Evolutionary conservation across 2,329 filamentous ascomycete genomes (phyloP), one percentile per base, ranked within the genome.

Genomic region (Pseudogymnoascus sp.): DNA sequence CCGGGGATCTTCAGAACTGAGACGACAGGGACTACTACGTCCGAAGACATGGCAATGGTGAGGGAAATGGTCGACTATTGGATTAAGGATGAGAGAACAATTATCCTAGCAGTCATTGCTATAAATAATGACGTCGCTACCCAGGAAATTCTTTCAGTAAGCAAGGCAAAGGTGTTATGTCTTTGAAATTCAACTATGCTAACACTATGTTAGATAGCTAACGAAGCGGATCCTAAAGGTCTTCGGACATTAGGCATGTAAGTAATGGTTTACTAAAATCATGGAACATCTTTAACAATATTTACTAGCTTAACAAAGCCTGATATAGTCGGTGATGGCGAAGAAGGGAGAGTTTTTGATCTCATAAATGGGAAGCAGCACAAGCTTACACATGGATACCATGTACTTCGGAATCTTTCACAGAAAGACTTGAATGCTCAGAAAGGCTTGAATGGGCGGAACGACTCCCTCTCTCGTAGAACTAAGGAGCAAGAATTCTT

Each of bases 1-100:
- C 83, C 83, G 0, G 83, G 83, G 1, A 72, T 87, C 3, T 82
- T 85, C 62, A 75, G 79, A 19, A 76, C 56, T 13, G 63, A 13
- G 13, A 35, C 37, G 7, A 15, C 1, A 17, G 40, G 10, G 3
- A 42, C 7, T 42, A 65, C 66, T 29, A 70, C 77, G 0, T 72
- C 72, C 2, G 69, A 70, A 1, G 82, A 82, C 53, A 77, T 78
- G 1, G 70, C 75, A 2, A 65, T 79, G 1, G 79, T 86, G 4
- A 67, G 71, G 3, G 68, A 77, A 0, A 73, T 86, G 11, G 80
- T 85, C 0, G 67, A 78, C 1, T 71, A 70, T 0, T 83, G 83
- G 71, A 82, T 83, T 78, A 81, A 80, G 75, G 81, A 79, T 65
- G 73, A 78, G 0, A 68, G 76, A 23, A 56, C 65, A 13, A 63